These are phyloP conservation scores for Saccharomyces hybrid DNA, from an alignment of 1,139 yeast genomes.

Conservation along the genomic window DNA sequence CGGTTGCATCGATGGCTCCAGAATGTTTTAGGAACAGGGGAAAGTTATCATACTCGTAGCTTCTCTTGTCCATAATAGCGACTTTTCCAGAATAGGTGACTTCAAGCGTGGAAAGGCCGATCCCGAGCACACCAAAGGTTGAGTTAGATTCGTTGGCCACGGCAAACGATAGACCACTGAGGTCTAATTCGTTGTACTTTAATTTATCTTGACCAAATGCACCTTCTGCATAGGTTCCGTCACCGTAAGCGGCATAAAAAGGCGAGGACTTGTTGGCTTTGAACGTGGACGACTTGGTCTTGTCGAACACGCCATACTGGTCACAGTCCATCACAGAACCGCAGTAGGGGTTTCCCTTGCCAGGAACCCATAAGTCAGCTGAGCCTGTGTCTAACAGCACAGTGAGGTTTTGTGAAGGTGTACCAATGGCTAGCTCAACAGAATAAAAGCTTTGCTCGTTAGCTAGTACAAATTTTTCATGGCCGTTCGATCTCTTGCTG, in stretches of 20 bases:
- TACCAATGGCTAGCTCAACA: constrained; percentile 43
- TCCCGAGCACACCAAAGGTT: constrained; percentile 49
- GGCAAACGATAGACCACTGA: constrained; percentile 43
- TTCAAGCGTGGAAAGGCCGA: constrained; percentile 47
- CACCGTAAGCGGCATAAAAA: constrained; percentile 50
- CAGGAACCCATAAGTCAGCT: constrained; percentile 52
- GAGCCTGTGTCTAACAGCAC: constrained; percentile 63
- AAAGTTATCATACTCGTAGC: constrained; percentile 35
- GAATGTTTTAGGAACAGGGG: constrained; percentile 47
- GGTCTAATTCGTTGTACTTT: constrained; percentile 30
- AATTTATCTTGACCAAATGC: constrained; percentile 47
- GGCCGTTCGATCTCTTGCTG: not conserved
- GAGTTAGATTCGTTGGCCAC: constrained; percentile 47
- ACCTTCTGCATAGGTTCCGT: constrained; percentile 49
- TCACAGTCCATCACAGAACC: constrained; percentile 8
- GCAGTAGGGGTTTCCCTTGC: constrained; percentile 2
- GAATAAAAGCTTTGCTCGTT: constrained; percentile 40
- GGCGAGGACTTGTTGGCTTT: constrained; percentile 34
- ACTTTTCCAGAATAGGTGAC: constrained; percentile 27
- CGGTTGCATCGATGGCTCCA: constrained; percentile 47
- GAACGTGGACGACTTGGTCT: constrained; percentile 37
- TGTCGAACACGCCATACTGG: constrained; percentile 41
- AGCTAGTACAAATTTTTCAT: not conserved
- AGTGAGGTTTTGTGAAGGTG: constrained; percentile 43
- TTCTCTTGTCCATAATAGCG: constrained; percentile 1